Evolutionary conservation across 495 filamentous ascomycete species (phyloP), one percentile per base, ranked within the genome.

Genomic region (Elaphomyces granulatus): DNA sequence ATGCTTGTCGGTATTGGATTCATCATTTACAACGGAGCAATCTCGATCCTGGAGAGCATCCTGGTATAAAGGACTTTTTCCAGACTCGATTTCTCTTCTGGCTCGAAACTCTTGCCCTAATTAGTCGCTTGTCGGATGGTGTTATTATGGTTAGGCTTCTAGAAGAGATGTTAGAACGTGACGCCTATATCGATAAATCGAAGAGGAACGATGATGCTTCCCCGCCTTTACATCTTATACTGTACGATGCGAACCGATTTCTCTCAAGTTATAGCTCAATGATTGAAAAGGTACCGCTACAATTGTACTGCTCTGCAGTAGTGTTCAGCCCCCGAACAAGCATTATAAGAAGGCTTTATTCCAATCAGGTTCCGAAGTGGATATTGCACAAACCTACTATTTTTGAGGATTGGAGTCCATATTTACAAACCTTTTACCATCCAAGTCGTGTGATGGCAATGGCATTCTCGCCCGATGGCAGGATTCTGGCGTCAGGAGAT

Each of bases 161-260:
- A 4, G 4, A 36, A 31, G 15, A 17, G 45, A 32, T 19, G 3
- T 19, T 9, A 4, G 6, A 31, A 43, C 17, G 23, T 37, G 36
- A 41, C 36, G 20, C 1, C 43, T 16, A 21, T 30, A 36, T 17
- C 18, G 17, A 36, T 41, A 43, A 34, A 19, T 20, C 9, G n/a
- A n/a, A 15, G 32, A 20, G 4, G 18, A 14, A 34, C n/a, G 8
- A 3, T n/a, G 14, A 15, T 16, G 35, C 33, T 17, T 20, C 18
- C 30, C 17, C 2, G 18, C 1, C 10, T 36, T 28, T 58, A 8
- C 34, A 44, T 7, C 20, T 45, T 8, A 50, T 57, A 15, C 42
- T 58, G 17, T 32, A 47, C 34, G 56, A 67, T 40, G 49, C 46
- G 1, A 45, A 20, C 21, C 45, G 54, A n/a, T 58, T 68, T 37